Evolutionary conservation across 768 basidiomycete genomes (phyloP).

Genomic region (Strobilomyces dryophilus): DNA sequence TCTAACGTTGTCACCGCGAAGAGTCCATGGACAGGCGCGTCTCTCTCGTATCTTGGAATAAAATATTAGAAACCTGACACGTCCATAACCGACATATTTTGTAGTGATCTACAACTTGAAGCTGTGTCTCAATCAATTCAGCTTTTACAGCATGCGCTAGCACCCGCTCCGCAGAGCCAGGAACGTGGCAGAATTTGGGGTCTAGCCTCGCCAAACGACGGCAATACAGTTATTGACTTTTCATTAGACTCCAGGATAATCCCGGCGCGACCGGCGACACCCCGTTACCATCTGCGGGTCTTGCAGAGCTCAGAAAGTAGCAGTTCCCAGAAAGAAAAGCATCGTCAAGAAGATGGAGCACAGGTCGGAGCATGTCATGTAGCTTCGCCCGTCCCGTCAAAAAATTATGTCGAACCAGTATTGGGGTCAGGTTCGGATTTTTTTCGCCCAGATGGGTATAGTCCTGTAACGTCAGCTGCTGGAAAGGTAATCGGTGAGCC

Average conservation of each 20-base stretch:
- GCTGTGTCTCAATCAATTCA: constrained; percentile 54
- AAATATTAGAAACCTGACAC: constrained; percentile 10
- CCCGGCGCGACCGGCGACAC: constrained; percentile 32
- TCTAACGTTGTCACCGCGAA: background rate
- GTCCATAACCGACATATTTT: constrained; percentile 2
- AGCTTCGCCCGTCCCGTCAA: constrained; percentile 25
- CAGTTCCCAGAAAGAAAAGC: constrained; percentile 36
- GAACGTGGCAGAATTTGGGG: constrained; percentile 9
- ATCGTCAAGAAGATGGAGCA: constrained; percentile 16
- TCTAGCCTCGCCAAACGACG: constrained; percentile 15
- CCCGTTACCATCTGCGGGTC: constrained; percentile 47
- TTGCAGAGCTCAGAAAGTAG: constrained; percentile 4
- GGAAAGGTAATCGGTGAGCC: constrained; percentile 31
- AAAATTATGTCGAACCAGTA: constrained; percentile 14
- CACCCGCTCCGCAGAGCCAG: constrained; percentile 15
- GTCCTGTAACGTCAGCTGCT: constrained; percentile 26
- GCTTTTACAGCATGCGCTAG: constrained; percentile 45
- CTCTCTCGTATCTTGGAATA: constrained; percentile 12
- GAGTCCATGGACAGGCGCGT: constrained; percentile 41
- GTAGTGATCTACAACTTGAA: constrained; percentile 33
- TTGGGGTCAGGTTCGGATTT: constrained; percentile 22
- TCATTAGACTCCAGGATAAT: constrained; percentile 41
- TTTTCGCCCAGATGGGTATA: constrained; percentile 21
- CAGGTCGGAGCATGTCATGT: constrained; percentile 3
- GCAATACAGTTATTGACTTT: constrained; percentile 30